Conservation (phyloP, 805 yeast genomes). For the Helenozyma rhizophorensis region DNA sequence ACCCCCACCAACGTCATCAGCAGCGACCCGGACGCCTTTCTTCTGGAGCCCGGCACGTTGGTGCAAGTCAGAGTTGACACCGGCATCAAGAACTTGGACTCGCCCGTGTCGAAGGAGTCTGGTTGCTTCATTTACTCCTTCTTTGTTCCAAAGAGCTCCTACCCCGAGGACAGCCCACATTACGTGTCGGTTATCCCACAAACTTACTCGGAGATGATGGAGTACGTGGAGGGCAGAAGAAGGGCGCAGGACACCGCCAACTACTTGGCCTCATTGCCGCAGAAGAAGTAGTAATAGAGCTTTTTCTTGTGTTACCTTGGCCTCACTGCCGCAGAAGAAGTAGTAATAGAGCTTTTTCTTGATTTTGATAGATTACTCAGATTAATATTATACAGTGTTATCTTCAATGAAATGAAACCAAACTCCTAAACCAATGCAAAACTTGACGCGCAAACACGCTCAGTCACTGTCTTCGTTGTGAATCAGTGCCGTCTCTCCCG, state of each 20-base stretch:
- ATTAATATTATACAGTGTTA: conserved; percentile 2
- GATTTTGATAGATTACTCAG: not conserved
- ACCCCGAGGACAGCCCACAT: conserved; percentile 45
- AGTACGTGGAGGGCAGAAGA: conserved; percentile 84
- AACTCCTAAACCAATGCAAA: conserved; percentile 1
- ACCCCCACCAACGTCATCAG: conserved; percentile 56
- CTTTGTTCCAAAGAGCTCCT: conserved; percentile 65
- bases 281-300: no score
- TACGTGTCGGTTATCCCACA: conserved; percentile 78
- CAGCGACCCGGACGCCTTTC: conserved; percentile 50
- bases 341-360: no score
- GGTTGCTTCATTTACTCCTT: conserved; percentile 88
- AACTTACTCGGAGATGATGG: conserved; percentile 89
- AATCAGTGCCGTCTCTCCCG: conserved; percentile 33
- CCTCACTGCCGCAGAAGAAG: conserved; percentile 22
- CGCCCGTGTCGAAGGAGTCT: conserved; percentile 59
- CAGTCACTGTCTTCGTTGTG: conserved; percentile 27
- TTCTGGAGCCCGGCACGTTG: conserved; percentile 77
- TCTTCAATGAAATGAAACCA: not conserved
- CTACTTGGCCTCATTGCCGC: conserved; percentile 42
- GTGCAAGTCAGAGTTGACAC: conserved; percentile 89
- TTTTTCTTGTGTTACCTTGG: no score
- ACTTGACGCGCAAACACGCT: not conserved
- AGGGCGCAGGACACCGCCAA: conserved; percentile 79
- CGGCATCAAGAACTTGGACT: conserved; percentile 63